Evolutionary conservation across 495 filamentous ascomycete species (phyloP).

Genomic region (Aspergillus taichungensis): DNA sequence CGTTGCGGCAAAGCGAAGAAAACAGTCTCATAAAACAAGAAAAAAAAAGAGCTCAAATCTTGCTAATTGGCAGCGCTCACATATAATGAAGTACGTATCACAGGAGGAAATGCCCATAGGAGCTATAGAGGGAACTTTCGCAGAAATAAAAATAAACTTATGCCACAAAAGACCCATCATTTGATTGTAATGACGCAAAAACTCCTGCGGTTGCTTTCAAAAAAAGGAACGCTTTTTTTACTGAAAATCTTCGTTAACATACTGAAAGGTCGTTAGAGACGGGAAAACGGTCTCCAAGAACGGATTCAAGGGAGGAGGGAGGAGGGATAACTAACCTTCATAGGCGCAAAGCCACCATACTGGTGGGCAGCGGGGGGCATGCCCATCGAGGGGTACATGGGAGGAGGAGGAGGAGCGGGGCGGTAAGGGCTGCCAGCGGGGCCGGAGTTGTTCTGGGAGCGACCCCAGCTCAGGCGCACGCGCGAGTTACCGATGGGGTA

Average conservation of each 20-base stretch:
- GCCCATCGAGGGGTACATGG: slow-evolving; percentile 79
- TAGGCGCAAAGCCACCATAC: slow-evolving; percentile 63
- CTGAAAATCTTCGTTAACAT: slow-evolving; percentile 14
- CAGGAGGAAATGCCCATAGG: slow-evolving; percentile 40
- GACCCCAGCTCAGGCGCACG: slow-evolving; percentile 93
- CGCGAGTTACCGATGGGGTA: slow-evolving; percentile 99
- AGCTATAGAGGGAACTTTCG: slow-evolving; percentile 36
- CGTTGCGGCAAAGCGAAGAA: slow-evolving; percentile 9
- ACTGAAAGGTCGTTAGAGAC: neutral
- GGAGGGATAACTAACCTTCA: slow-evolving; percentile 54
- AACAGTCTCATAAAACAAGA: slow-evolving; percentile 9
- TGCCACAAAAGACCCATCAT: slow-evolving; percentile 38
- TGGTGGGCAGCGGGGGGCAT: slow-evolving; percentile 62
- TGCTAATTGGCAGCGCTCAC: slow-evolving; percentile 42
- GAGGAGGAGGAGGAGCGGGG: slow-evolving; percentile 84
- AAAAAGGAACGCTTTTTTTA: slow-evolving; percentile 37
- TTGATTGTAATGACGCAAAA: slow-evolving; percentile 32
- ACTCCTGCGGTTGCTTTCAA: slow-evolving; percentile 43
- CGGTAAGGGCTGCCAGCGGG: slow-evolving; percentile 95
- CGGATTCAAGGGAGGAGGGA: neutral
- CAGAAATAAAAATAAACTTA: slow-evolving; percentile 34
- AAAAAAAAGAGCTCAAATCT: slow-evolving; percentile 30
- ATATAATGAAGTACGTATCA: slow-evolving; percentile 37
- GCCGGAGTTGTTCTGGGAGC: slow-evolving; percentile 98
- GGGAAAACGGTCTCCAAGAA: neutral